Evolutionary conservation across 345 rosid species (phyloP).

Genomic region (Lepidium africanum): DNA sequence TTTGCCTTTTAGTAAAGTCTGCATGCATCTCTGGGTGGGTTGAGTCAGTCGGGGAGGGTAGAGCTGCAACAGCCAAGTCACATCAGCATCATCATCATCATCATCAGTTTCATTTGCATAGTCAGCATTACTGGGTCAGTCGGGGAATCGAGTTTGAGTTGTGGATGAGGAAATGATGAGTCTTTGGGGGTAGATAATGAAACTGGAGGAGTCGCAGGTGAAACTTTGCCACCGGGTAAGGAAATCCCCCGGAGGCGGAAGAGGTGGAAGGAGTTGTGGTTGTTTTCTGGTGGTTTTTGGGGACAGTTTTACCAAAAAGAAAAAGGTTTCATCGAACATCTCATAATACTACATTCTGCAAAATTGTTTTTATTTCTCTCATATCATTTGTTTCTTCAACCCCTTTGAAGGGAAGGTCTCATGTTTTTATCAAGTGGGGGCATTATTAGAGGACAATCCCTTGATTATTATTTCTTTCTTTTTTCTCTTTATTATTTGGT

Average conservation of each 20-base stretch:
- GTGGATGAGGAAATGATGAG: slow-evolving; percentile 20
- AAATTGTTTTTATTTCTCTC: slow-evolving; percentile 18
- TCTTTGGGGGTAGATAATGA: slow-evolving; percentile 26
- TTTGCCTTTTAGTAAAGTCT: slow-evolving; percentile 29
- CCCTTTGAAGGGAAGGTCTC: slow-evolving; percentile 16
- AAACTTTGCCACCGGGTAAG: neutral
- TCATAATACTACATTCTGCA: slow-evolving; percentile 20
- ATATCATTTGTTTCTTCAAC: slow-evolving; percentile 14
- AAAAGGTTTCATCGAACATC: slow-evolving; percentile 19
- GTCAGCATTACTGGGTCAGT: slow-evolving; percentile 49
- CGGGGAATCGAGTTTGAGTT: slow-evolving; percentile 7
- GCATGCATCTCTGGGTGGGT: slow-evolving; percentile 33
- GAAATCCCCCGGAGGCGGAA: neutral
- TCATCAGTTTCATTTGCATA: slow-evolving; percentile 34
- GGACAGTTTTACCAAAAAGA: slow-evolving; percentile 7
- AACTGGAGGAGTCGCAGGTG: slow-evolving; percentile 23
- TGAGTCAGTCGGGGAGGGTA: slow-evolving; percentile 26
- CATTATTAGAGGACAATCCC: slow-evolving; percentile 29
- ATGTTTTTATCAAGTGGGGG: slow-evolving; percentile 22
- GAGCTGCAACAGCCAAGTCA: slow-evolving; percentile 32
- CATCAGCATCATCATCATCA: slow-evolving; percentile 34
- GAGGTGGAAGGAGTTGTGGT: neutral
- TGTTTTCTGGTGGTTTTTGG: slow-evolving; percentile 15
- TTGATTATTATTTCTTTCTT: neutral
- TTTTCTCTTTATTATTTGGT: neutral